A percentile compares a stretch with the other conserved stretches of the same genome.
Evolutionary conservation across 2,329 filamentous ascomycete species (phyloP).

Genomic region (Aspergillus puulaauensis): DNA sequence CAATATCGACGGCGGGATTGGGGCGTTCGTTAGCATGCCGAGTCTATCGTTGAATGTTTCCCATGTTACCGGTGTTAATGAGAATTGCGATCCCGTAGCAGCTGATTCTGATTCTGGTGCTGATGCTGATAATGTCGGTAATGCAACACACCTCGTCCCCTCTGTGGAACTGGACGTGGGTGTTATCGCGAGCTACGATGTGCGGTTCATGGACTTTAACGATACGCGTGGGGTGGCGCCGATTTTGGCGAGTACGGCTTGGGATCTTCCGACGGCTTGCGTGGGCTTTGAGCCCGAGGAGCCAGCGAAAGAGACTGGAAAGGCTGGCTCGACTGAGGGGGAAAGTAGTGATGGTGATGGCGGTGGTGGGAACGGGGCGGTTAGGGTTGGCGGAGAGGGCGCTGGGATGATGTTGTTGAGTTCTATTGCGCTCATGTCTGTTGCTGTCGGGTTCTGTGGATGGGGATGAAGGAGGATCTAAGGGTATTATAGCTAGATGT

Average conservation of each 20-base stretch:
- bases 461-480: neutral
- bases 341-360: neutral
- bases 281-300: constrained; percentile 18
- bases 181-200: constrained; percentile 16
- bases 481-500: too few relatives aligned
- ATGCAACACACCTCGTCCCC: constrained; percentile 20
- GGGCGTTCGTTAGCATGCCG: constrained; percentile 23
- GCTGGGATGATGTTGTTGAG: neutral
- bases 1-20: constrained; percentile 20
- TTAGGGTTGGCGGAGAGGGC: neutral
- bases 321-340: neutral
- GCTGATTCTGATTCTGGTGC: neutral
- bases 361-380: neutral
- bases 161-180: constrained; percentile 20
- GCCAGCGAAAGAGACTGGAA: neutral
- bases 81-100: constrained; percentile 15
- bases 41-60: constrained; percentile 20
- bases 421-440: neutral
- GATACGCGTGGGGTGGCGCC: neutral
- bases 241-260: constrained; percentile 11
- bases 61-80: constrained; percentile 17
- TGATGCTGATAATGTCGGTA: neutral
- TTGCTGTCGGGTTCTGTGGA: neutral
- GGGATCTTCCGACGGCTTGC: constrained; percentile 20
- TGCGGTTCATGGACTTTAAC: constrained; percentile 8